These are phyloP conservation scores for Septoria petroselini DNA, from an alignment of 2,329 filamentous ascomycete genomes.

Conservation along the genomic window DNA sequence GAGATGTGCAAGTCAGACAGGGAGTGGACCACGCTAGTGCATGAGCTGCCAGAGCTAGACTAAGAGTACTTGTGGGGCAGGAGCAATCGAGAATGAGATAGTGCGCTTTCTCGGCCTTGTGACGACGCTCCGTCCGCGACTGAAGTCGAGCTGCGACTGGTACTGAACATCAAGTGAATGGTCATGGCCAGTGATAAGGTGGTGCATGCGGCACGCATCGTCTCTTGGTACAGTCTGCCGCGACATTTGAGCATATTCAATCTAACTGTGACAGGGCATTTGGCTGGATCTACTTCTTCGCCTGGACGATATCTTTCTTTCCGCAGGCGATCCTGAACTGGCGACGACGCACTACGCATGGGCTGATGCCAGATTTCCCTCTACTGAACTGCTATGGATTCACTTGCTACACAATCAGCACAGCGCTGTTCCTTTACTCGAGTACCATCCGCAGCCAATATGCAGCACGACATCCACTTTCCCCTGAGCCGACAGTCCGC, in stretches of 20 bases:
- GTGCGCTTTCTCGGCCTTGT: too few relatives aligned
- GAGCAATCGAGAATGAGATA: too few relatives aligned
- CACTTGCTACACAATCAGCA: slow-evolving; percentile 68
- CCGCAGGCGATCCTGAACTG: slow-evolving; percentile 83
- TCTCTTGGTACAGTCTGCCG: slow-evolving; percentile 22
- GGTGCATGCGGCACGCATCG: slow-evolving; percentile 7
- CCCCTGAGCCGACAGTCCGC: slow-evolving; percentile 76
- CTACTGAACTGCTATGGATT: slow-evolving; percentile 72
- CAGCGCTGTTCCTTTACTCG: slow-evolving; percentile 72
- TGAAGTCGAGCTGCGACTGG: too few relatives aligned
- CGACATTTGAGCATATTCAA: background rate
- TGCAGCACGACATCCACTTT: slow-evolving; percentile 69
- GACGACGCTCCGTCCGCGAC: too few relatives aligned
- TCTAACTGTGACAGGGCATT: slow-evolving; percentile 25
- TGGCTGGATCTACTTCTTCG: slow-evolving; percentile 33
- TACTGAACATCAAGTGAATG: background rate
- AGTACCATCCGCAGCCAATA: slow-evolving; percentile 76
- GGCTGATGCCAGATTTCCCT: slow-evolving; percentile 85
- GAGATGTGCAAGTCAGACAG: slow-evolving; percentile 3
- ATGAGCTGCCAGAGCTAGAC: too few relatives aligned
- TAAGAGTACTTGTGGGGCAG: too few relatives aligned
- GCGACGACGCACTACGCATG: slow-evolving; percentile 70
- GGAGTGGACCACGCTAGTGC: background rate
- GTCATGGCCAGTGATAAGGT: slow-evolving; percentile 8
- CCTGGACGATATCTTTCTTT: slow-evolving; percentile 84